Evolutionary conservation across 257 asterid species (phyloP).

Genomic region (Fraxinus americana): DNA sequence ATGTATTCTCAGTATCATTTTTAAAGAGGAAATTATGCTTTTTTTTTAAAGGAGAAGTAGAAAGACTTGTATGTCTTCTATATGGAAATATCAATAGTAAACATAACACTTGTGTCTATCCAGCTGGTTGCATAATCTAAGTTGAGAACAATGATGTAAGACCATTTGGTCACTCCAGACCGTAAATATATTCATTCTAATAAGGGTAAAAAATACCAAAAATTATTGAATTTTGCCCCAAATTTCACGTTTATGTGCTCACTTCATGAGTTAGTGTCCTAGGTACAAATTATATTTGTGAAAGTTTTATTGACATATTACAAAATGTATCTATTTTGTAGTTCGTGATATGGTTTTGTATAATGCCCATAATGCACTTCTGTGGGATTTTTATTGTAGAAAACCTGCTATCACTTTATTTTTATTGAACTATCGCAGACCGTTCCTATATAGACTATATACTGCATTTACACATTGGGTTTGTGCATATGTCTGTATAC

Average conservation of each 20-base stretch:
- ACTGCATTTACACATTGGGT: slow-evolving; percentile 8
- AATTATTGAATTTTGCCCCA: not conserved
- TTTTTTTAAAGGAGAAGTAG: not conserved
- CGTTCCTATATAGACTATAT: slow-evolving; percentile 4
- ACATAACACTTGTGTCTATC: not conserved
- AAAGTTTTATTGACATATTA: slow-evolving; percentile 18
- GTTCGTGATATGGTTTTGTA: slow-evolving; percentile 5
- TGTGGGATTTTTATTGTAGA: slow-evolving; percentile 3
- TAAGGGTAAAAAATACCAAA: not conserved
- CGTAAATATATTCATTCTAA: not conserved
- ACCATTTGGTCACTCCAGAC: not conserved
- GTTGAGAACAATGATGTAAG: not conserved
- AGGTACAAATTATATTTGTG: not conserved
- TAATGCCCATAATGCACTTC: not conserved
- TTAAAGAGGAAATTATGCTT: not conserved
- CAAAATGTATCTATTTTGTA: slow-evolving; percentile 4
- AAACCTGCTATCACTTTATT: slow-evolving; percentile 9
- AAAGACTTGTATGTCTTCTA: not conserved
- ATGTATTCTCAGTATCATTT: not conserved
- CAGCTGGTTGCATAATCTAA: not conserved
- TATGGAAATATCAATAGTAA: not conserved
- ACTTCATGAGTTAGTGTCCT: not conserved
- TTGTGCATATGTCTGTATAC: slow-evolving; percentile 10
- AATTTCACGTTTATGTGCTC: not conserved
- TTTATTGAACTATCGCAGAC: not conserved